These are phyloP conservation scores for Lavandula angustifolia DNA, from an alignment of 257 asterid genomes.

Conservation along the genomic window DNA sequence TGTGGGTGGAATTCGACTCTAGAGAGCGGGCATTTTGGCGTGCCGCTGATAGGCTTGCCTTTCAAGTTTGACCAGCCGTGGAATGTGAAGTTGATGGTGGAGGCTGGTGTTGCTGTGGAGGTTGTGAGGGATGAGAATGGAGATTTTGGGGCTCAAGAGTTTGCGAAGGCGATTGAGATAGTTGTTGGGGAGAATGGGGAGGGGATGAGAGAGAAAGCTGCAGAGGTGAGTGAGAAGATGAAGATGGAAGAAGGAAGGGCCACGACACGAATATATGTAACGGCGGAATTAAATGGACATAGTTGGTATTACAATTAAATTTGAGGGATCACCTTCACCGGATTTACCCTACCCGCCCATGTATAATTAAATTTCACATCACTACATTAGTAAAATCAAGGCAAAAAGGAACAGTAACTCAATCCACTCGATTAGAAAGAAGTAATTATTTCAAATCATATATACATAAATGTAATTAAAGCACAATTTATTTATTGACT, in stretches of 20 bases:
- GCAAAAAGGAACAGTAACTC: too few relatives aligned
- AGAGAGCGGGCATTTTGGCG: conserved; percentile 42
- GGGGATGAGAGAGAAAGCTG: conserved; percentile 36
- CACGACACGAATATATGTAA: not conserved
- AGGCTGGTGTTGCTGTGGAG: conserved; percentile 46
- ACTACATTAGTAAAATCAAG: too few relatives aligned
- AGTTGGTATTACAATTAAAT: too few relatives aligned
- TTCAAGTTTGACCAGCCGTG: conserved; percentile 40
- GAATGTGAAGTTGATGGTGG: conserved; percentile 34
- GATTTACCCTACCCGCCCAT: too few relatives aligned
- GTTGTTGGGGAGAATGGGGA: conserved; percentile 37
- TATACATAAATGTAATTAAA: too few relatives aligned
- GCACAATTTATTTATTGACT: too few relatives aligned
- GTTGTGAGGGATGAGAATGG: conserved; percentile 35
- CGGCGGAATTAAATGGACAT: not conserved
- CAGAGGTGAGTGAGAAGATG: conserved; percentile 31
- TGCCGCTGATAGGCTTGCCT: conserved; percentile 40
- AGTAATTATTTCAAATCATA: too few relatives aligned
- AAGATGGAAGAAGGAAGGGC: conserved; percentile 30
- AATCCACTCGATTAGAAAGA: too few relatives aligned
- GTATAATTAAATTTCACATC: too few relatives aligned
- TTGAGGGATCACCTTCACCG: too few relatives aligned
- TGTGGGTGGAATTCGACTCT: conserved; percentile 49
- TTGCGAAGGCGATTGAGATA: conserved; percentile 28
- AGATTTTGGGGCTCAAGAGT: conserved; percentile 29